A percentile compares a stretch with the other conserved stretches of the same genome.
Evolutionary conservation across 1,284 basidiomycete species (phyloP).

Genomic region (Cystobasidium slooffiae): DNA sequence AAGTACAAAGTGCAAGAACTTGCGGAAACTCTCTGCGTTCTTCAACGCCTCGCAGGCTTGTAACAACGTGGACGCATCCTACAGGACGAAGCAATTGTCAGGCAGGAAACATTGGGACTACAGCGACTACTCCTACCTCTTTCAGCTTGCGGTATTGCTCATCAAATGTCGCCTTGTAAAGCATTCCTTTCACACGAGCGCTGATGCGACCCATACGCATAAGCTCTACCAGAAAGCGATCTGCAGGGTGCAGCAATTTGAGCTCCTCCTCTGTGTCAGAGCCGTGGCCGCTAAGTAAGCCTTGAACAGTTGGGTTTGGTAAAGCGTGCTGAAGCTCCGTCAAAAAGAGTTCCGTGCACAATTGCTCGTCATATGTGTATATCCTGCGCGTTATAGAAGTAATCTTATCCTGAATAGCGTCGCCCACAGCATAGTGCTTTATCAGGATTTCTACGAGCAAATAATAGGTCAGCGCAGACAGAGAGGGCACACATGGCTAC

Average conservation of each 20-base stretch:
- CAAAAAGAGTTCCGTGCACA: constrained; percentile 84
- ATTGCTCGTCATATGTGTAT: constrained; percentile 77
- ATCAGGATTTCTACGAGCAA: constrained; percentile 42
- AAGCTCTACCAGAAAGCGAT: constrained; percentile 93
- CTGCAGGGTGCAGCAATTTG: constrained; percentile 84
- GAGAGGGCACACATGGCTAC: not conserved
- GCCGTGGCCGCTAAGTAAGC: constrained; percentile 87
- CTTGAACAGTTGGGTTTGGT: constrained; percentile 52
- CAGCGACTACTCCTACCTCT: too few species aligned
- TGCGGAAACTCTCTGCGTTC: constrained; percentile 80
- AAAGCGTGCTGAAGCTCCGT: constrained; percentile 69
- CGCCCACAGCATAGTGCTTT: constrained; percentile 41
- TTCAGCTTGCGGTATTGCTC: constrained; percentile 66
- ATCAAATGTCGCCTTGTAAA: constrained; percentile 84
- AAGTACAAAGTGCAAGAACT: constrained; percentile 80
- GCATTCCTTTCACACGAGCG: constrained; percentile 90
- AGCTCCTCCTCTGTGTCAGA: constrained; percentile 87
- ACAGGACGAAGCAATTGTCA: not conserved
- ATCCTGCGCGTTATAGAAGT: constrained; percentile 68
- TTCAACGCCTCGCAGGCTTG: constrained; percentile 77
- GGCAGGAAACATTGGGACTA: too few species aligned
- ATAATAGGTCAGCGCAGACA: not conserved
- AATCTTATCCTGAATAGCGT: constrained; percentile 25
- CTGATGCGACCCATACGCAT: constrained; percentile 93
- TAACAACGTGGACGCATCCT: constrained; percentile 79